Base-by-base conservation (phyloP, 2,329 filamentous ascomycete genomes). In the Phaeosphaeriaceae sp. region DNA sequence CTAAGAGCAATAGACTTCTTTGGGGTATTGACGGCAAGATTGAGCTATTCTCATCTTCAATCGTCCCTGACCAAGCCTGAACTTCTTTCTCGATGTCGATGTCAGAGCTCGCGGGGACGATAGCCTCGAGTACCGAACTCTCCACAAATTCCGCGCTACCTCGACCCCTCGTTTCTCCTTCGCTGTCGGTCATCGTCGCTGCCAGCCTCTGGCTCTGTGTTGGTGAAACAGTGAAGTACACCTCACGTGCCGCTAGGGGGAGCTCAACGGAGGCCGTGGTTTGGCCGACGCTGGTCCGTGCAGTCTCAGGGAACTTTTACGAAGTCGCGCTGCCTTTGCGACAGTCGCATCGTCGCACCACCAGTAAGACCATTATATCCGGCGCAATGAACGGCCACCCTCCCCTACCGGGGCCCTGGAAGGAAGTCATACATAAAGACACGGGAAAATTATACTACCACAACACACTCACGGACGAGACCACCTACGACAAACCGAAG, bases 401-500 rank as follows among this genome's bases (percentile, higher is more conserved):
- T 58, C 80, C 80, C 56, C 81, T 80, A 68, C 84, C 73, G 81
- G 48, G 67, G 55, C 75, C 86, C 45, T 97, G 93, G 93, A 89
- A 91, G 77, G 91, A 95, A 77, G 89, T 91, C 67, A 89, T 88
- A 68, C 91, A 48, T 36, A 2, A n/a, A 90, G 66, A 81, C 88
- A 2, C 93, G 72, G 94, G 93, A 64, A 88, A 91, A 67, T 84
- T 88, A 48, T 99, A 99, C 78, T 99, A 96, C 78, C 96, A 93
- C 83, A 96, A 99, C 76, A 81, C 88, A 13, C 80, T 87, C 60
- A 97, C 93, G 17, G 96, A 96, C 75, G 87, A 85, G 62, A 98
- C 95, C 31, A 90, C 93, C 85, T 99, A 95, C 95, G 89, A 88
- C 42, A 98, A 97, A 81, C 96, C 95, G 3, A 86, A 91, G 73